Evolutionary conservation across 495 filamentous ascomycete species (phyloP).

Genomic region (Penicillium egyptiacum): DNA sequence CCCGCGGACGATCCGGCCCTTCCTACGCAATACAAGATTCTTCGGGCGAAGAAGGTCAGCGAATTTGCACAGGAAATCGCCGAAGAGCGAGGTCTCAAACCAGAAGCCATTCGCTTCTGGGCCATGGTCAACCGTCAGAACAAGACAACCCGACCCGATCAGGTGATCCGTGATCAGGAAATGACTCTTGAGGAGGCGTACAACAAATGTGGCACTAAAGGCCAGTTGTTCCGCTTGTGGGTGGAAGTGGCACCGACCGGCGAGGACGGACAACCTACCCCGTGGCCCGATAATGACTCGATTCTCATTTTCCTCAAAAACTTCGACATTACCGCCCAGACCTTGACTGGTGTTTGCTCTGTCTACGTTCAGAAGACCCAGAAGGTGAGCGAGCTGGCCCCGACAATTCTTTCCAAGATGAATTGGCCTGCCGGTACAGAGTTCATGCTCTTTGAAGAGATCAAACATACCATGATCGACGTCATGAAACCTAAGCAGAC

Average conservation of each 20-base stretch:
- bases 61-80: conserved; percentile 72
- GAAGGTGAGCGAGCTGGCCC: conserved; percentile 82
- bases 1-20: conserved; percentile 59
- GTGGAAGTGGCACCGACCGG: conserved; percentile 70
- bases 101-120: conserved; percentile 77
- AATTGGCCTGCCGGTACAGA: conserved; percentile 70
- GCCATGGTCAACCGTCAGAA: conserved; percentile 98
- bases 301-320: conserved; percentile 91
- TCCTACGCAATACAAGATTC: conserved; percentile 63
- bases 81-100: conserved; percentile 57
- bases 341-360: conserved; percentile 70
- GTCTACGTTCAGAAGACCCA: conserved; percentile 84
- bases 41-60: conserved; percentile 68
- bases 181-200: conserved; percentile 82
- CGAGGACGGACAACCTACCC: conserved; percentile 58
- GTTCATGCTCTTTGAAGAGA: conserved; percentile 85
- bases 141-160: conserved; percentile 89
- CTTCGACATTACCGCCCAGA: conserved; percentile 78
- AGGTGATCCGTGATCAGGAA: conserved; percentile 71
- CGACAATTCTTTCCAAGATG: conserved; percentile 80
- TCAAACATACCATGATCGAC: conserved; percentile 97
- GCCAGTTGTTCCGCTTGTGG: conserved; percentile 78
- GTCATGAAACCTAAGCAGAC: conserved; percentile 86
- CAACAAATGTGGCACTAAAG: conserved; percentile 65
- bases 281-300: conserved; percentile 66